A percentile compares a stretch with the other conserved stretches of the same genome.
Conservation (phyloP, 2,329 filamentous ascomycete species). For the Clarireedia homoeocarpa region DNA sequence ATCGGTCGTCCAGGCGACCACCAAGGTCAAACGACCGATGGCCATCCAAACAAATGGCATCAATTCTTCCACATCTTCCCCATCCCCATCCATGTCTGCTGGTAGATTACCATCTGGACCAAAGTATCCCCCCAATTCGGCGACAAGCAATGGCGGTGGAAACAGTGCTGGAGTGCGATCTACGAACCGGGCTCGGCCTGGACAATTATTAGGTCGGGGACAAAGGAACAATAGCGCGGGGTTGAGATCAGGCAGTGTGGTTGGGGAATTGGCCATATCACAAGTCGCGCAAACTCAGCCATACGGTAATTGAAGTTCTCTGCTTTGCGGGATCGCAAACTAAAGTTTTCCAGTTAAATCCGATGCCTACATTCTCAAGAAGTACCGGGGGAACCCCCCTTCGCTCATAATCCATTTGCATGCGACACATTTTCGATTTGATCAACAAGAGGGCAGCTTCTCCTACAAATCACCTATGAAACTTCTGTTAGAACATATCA, state of each 20-base stretch:
- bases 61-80: constrained; percentile 42
- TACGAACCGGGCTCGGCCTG: constrained; percentile 46
- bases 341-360: constrained; percentile 52
- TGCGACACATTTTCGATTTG: constrained; percentile 80
- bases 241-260: constrained; percentile 41
- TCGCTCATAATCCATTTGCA: constrained; percentile 85
- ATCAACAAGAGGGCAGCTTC: constrained; percentile 79
- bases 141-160: constrained; percentile 37
- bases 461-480: constrained; percentile 89
- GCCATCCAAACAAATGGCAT: constrained; percentile 41
- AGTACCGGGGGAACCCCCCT: constrained; percentile 63
- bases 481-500: constrained; percentile 67
- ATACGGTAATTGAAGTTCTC: constrained; percentile 37
- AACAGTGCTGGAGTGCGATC: constrained; percentile 36
- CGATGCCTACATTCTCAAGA: constrained; percentile 72
- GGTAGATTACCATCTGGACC: constrained; percentile 44
- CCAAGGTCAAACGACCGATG: constrained; percentile 61
- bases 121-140: constrained; percentile 44
- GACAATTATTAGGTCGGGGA: constrained; percentile 37
- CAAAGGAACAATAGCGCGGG: constrained; percentile 43
- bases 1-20: constrained; percentile 22
- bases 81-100: constrained; percentile 44
- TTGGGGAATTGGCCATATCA: constrained; percentile 34
- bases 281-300: constrained; percentile 41
- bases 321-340: constrained; percentile 17